These are phyloP conservation scores for Erodium moschatum DNA, from an alignment of 441 rosid species.

Conservation along the genomic window DNA sequence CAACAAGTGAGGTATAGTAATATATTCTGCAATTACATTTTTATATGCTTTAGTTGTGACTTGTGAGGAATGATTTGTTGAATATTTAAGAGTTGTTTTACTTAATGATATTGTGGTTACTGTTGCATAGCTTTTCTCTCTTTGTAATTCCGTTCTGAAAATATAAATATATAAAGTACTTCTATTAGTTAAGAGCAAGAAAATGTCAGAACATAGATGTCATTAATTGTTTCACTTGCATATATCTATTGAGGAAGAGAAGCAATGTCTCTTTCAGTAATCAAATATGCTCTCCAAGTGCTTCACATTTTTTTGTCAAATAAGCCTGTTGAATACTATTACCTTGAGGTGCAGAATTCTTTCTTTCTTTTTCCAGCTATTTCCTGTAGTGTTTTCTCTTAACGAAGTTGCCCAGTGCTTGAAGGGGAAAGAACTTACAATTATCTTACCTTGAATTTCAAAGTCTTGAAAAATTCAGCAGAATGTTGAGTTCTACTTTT, in stretches of 20 bases:
- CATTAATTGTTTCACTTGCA: slow-evolving; percentile 12
- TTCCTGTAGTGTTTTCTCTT: not conserved
- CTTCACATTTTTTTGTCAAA: not conserved
- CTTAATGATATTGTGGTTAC: not conserved
- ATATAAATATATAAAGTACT: slow-evolving; percentile 1
- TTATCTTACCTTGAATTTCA: not conserved
- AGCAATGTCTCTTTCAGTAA: not conserved
- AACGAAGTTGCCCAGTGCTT: not conserved
- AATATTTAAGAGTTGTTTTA: slow-evolving; percentile 1
- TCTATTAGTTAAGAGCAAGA: slow-evolving; percentile 8
- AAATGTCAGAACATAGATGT: not conserved
- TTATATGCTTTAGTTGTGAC: not conserved
- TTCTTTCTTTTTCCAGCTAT: too few relatives aligned
- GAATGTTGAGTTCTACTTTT: not conserved
- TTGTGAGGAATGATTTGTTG: slow-evolving; percentile 3
- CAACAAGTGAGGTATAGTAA: slow-evolving; percentile 55
- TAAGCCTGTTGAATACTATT: slow-evolving; percentile 1
- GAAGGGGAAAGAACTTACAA: not conserved
- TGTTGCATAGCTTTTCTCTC: slow-evolving; percentile 1
- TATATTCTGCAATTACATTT: slow-evolving; percentile 9
- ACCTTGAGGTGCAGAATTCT: too few relatives aligned
- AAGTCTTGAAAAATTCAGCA: not conserved
- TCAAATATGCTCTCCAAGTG: not conserved
- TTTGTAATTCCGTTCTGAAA: not conserved
- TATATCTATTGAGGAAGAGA: not conserved